phyloP scores from a whole-genome alignment of 148 eudicot genomes.

The Rhododendron ovatum region DNA sequence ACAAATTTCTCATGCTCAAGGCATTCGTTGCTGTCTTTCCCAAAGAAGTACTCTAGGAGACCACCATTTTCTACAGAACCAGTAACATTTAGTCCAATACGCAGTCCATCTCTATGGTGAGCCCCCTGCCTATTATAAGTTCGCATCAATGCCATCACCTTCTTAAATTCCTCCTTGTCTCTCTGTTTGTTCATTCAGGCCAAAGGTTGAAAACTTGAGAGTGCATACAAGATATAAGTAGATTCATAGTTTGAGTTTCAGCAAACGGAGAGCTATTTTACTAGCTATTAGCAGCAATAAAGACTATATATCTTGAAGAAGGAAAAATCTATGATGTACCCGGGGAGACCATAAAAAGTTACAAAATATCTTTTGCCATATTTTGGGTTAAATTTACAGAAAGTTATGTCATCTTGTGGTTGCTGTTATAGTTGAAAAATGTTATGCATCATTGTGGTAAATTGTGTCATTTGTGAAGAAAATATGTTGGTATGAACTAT shows the following conservation, averaged over 20 bases:
- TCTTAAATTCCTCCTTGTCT: slow-evolving; percentile 81
- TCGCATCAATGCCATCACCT: slow-evolving; percentile 86
- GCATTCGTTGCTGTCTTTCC: slow-evolving; percentile 66
- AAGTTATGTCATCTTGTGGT: background rate
- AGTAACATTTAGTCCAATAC: slow-evolving; percentile 54
- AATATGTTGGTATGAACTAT: too few relatives aligned
- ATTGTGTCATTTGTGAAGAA: background rate
- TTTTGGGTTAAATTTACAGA: background rate
- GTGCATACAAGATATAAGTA: background rate
- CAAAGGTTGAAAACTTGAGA: background rate
- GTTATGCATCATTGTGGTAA: background rate
- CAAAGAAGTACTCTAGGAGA: slow-evolving; percentile 71
- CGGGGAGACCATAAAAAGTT: background rate
- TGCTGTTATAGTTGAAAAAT: background rate
- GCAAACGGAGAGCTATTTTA: background rate
- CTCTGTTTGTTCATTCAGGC: slow-evolving; percentile 38
- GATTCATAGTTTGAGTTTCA: background rate
- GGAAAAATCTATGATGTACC: background rate
- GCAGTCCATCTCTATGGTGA: slow-evolving; percentile 60
- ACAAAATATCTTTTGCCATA: background rate
- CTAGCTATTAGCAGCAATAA: background rate
- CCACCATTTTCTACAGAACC: slow-evolving; percentile 73
- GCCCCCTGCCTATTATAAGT: slow-evolving; percentile 65
- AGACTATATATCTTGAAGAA: background rate
- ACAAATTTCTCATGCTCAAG: slow-evolving; percentile 66